Evolutionary conservation across 192 early-diverging fungal genomes (phyloP), one percentile per base, ranked within the genome.

Genomic region (Gigaspora rosea): DNA sequence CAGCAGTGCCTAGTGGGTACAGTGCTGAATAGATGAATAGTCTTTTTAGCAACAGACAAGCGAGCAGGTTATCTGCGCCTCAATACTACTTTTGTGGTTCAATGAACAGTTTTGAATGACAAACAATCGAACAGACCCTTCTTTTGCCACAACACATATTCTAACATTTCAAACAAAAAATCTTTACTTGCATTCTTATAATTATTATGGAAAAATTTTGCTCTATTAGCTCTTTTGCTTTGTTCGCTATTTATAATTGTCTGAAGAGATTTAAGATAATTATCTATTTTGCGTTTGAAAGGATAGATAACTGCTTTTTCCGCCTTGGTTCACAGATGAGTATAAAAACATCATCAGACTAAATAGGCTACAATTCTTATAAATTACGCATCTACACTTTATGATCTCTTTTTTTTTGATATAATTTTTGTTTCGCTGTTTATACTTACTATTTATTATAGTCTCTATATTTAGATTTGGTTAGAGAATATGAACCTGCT

Each of bases 21-120:
- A 62, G 57, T 74, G 56, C 32, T 57, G 61, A 56, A 74, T 74
- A 54, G 59, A 56, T n/a, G 32, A 57, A 18, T n/a, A 59, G 54
- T 41, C n/a, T 54, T 54, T 74, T 74, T 65, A 56, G 61, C 72
- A 62, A 62, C 72, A 74, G 54, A 41, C 47, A 61, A 61, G 22
- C 59, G 12, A 33, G 32, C 59, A 74, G 20, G 32, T 62, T 10
- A 74, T 22, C 54, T 74, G 57, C 47, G 72, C 32, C 33, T 56
- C 54, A 71, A 12, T 54, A 74, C 33, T 56, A 46, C n/a, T 74
- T 74, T 61, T 48, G 73, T 74, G 32, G 32, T 54, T 74, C 32
- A 59, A 56, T 15, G n/a, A 57, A 57, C 22, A 74, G 33, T 22
- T 56, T 74, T 74, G 72, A 54, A 74, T 57, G 54, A 61, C 72